Evolutionary conservation across 2,329 filamentous ascomycete species (phyloP).

Genomic region (Xylaria sp.): DNA sequence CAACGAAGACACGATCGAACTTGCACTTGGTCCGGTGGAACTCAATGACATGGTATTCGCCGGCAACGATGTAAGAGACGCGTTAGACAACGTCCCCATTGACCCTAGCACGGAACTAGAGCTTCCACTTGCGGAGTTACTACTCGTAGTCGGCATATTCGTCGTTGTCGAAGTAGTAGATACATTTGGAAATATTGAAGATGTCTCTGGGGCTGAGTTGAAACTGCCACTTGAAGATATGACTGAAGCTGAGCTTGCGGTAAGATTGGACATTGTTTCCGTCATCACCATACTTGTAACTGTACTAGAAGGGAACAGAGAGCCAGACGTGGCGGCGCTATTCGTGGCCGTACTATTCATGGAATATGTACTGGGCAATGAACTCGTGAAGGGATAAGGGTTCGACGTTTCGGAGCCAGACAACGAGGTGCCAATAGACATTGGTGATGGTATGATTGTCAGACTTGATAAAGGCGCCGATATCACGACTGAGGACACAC

Average conservation of each 20-base stretch:
- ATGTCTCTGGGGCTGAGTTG: constrained; percentile 1
- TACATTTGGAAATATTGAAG: not conserved
- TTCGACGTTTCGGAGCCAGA: constrained; percentile 7
- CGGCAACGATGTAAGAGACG: constrained; percentile 11
- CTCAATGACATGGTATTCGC: not conserved
- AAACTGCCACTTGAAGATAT: not conserved
- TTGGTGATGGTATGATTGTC: not conserved
- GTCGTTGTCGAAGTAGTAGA: not conserved
- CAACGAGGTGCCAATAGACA: not conserved
- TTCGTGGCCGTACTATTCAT: constrained; percentile 6
- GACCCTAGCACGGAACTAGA: constrained; percentile 1
- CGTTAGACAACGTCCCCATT: constrained; percentile 5
- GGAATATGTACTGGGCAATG: not conserved
- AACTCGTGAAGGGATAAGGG: constrained; percentile 27
- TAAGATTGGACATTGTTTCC: not conserved
- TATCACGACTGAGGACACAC: not conserved
- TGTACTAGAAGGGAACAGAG: constrained; percentile 7
- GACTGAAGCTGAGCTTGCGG: constrained; percentile 7
- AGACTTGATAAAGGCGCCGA: constrained; percentile 15
- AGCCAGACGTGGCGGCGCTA: constrained; percentile 10
- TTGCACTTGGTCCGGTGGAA: not conserved
- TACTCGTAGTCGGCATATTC: not conserved
- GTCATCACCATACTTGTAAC: constrained; percentile 6
- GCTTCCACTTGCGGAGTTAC: not conserved
- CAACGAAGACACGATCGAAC: constrained; percentile 1